phyloP scores from a whole-genome alignment of 306 rosid genomes.

The Lathyrus sativus region DNA sequence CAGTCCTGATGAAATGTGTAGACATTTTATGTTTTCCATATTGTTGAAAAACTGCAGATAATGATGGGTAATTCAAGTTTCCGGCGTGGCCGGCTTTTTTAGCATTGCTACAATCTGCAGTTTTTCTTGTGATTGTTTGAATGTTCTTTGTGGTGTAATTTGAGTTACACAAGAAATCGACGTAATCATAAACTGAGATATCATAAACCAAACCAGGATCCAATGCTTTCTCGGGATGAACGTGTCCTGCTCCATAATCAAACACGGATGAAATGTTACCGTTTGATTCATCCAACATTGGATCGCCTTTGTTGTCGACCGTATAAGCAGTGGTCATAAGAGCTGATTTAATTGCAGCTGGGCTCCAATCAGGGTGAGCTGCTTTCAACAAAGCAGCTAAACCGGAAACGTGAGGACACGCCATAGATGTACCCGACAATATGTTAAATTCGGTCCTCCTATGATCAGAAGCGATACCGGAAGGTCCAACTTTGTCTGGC shows the following conservation, averaged over 20 bases:
- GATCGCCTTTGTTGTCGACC: conserved; percentile 61
- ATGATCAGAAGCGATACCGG: conserved; percentile 68
- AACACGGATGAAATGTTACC: conserved; percentile 73
- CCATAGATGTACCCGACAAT: conserved; percentile 91
- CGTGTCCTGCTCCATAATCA: conserved; percentile 88
- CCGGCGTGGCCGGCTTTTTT: conserved; percentile 78
- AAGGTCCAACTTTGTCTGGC: conserved; percentile 87
- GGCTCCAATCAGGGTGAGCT: conserved; percentile 90
- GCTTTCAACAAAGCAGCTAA: conserved; percentile 87
- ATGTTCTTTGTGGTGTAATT: conserved; percentile 71
- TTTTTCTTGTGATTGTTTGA: conserved; percentile 63
- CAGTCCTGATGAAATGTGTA: conserved; percentile 82
- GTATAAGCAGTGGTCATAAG: conserved; percentile 87
- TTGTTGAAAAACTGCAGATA: conserved; percentile 77
- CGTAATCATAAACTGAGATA: conserved; percentile 57
- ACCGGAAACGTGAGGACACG: conserved; percentile 93
- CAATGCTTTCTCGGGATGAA: conserved; percentile 82
- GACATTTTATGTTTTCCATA: conserved; percentile 76
- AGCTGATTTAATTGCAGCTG: conserved; percentile 82
- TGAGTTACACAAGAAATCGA: conserved; percentile 83
- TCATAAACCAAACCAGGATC: conserved; percentile 84
- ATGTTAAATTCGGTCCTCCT: conserved; percentile 77
- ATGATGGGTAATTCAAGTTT: conserved; percentile 77
- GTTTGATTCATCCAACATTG: conserved; percentile 77
- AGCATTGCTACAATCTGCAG: conserved; percentile 71